A percentile compares a stretch with the other conserved stretches of the same genome.
phyloP scores from a whole-genome alignment of 2,329 filamentous ascomycete species.

The Cytospora schulzeri region DNA sequence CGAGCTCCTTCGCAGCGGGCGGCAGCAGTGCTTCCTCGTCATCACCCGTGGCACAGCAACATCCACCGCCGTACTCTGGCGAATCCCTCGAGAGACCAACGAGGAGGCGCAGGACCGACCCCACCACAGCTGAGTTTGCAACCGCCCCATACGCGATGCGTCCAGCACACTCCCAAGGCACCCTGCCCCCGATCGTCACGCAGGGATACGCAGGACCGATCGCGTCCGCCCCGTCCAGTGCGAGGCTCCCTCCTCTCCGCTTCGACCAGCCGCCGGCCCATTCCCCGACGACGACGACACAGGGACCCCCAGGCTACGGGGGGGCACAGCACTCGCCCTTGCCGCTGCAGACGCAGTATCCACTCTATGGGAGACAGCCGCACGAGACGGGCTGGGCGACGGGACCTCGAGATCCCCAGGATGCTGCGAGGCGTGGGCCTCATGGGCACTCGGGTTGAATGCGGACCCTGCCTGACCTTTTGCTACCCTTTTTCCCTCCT shows the following conservation, averaged over 20 bases:
- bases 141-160: slow-evolving; percentile 46
- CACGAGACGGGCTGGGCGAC: slow-evolving; percentile 45
- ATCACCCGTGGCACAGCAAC: slow-evolving; percentile 26
- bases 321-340: slow-evolving; percentile 16
- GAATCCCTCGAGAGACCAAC: slow-evolving; percentile 48
- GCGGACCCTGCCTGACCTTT: background rate
- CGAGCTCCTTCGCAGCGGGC: slow-evolving; percentile 20
- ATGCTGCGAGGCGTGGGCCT: slow-evolving; percentile 10
- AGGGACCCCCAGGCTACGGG: slow-evolving; percentile 14
- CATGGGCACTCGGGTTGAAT: background rate
- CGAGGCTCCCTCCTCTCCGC: slow-evolving; percentile 52
- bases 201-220: slow-evolving; percentile 21
- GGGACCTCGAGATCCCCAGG: slow-evolving; percentile 30
- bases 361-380: slow-evolving; percentile 33
- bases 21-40: slow-evolving; percentile 34
- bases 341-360: slow-evolving; percentile 30
- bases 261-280: slow-evolving; percentile 44
- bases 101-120: slow-evolving; percentile 51
- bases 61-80: slow-evolving; percentile 28
- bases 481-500: too few species aligned
- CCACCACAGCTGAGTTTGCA: slow-evolving; percentile 21
- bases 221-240: slow-evolving; percentile 36
- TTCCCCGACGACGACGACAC: slow-evolving; percentile 35
- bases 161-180: slow-evolving; percentile 36
- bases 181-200: slow-evolving; percentile 44